These are phyloP conservation scores for Phytophthora sojae DNA, from an alignment of 352 stramenopile genomes.

Conservation along the genomic window DNA sequence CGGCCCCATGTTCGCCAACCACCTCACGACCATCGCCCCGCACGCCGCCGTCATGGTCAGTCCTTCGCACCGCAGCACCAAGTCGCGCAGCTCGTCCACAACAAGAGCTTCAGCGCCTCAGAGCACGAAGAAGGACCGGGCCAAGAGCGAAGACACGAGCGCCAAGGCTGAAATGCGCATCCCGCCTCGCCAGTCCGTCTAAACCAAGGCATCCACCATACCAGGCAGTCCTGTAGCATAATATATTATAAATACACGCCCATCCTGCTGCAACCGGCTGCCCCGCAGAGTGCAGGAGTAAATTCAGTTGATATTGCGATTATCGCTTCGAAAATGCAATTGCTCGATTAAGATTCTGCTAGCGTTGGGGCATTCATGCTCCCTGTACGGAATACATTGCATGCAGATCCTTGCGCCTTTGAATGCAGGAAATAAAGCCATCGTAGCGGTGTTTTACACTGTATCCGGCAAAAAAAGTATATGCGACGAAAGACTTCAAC, in stretches of 20 bases:
- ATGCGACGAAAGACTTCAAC: not conserved
- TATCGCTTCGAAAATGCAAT: no score
- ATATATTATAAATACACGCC: constrained; percentile 1
- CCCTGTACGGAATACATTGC: no score
- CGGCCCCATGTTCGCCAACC: constrained; percentile 38
- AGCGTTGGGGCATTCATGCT: no score
- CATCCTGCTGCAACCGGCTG: not conserved
- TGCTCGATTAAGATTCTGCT: no score
- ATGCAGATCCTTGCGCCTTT: no score
- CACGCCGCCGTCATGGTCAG: constrained; percentile 27
- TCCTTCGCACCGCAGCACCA: constrained; percentile 6
- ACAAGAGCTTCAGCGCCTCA: not conserved
- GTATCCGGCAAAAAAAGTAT: not conserved
- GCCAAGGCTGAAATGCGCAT: constrained; percentile 5
- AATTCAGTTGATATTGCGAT: not conserved
- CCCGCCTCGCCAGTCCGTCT: constrained; percentile 1
- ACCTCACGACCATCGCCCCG: constrained; percentile 41
- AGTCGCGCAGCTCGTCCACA: constrained; percentile 16
- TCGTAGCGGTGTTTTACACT: not conserved
- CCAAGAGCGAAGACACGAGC: constrained; percentile 17
- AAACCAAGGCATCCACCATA: not conserved
- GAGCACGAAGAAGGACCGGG: constrained; percentile 5
- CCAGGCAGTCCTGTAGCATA: constrained; percentile 2
- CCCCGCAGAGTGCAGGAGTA: not conserved
- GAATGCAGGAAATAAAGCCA: no score